phyloP scores from a whole-genome alignment of 352 stramenopile genomes.

The Phytopythium ostracodes region DNA sequence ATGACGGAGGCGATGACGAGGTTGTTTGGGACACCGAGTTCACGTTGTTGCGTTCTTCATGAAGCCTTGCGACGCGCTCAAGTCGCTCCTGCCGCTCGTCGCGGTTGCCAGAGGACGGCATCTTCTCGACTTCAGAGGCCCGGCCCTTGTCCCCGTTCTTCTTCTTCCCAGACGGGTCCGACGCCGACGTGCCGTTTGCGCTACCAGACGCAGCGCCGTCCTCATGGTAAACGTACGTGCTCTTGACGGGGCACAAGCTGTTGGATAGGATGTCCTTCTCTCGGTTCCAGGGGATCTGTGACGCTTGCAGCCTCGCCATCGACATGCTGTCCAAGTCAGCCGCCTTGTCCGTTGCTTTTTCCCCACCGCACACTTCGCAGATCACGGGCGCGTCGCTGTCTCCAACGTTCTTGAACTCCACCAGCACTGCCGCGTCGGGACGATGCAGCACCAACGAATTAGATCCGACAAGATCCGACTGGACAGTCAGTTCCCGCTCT shows the following conservation, averaged over 20 bases:
- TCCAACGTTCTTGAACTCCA: constrained; percentile 47
- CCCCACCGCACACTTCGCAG: constrained; percentile 57
- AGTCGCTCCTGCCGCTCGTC: constrained; percentile 70
- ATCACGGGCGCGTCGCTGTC: constrained; percentile 20
- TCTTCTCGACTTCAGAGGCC: constrained; percentile 56
- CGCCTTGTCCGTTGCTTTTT: constrained; percentile 34
- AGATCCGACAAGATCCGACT: constrained; percentile 26
- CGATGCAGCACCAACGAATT: constrained; percentile 37
- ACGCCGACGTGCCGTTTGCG: constrained; percentile 16
- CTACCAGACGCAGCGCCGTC: constrained; percentile 17
- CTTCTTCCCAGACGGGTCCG: constrained; percentile 29
- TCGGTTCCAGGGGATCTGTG: constrained; percentile 55
- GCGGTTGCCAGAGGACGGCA: constrained; percentile 56
- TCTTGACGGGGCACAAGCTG: constrained; percentile 62
- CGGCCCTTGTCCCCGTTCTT: constrained; percentile 32
- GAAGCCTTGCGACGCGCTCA: constrained; percentile 51
- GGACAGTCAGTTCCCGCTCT: constrained; percentile 36
- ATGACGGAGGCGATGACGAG: neutral
- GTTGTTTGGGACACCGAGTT: constrained; percentile 8
- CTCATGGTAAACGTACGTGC: constrained; percentile 76
- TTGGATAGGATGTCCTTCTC: constrained; percentile 63
- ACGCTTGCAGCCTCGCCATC: constrained; percentile 34
- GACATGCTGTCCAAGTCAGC: constrained; percentile 9
- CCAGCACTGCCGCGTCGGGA: constrained; percentile 43
- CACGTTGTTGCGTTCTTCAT: constrained; percentile 69